Base-by-base conservation (phyloP, 2,329 filamentous ascomycete species). In the Bipolaris gigantea region DNA sequence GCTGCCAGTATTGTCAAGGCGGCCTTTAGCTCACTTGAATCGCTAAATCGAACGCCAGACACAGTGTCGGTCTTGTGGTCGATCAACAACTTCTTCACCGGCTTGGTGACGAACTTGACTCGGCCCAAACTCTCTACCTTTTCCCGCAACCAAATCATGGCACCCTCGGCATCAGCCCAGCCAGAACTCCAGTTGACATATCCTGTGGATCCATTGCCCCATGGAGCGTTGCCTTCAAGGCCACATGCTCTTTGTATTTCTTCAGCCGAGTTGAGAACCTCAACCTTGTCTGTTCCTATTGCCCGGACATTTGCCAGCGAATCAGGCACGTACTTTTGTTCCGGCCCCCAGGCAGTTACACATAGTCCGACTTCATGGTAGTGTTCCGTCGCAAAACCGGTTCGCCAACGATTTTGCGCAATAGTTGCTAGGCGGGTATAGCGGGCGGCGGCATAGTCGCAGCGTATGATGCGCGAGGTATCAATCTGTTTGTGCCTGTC, bases 1-100 rank as follows among this genome's bases (percentile, higher is more conserved):
- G 92, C 86, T 0, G 93, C 92, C 2, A 96, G 81, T 50, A 97
- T 80, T 32, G 89, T 87, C 7, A 96, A 80, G 54, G 90, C 89
- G 2, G 89, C 89, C 4, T 75, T 76, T 6, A 90, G 60, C 9
- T 70, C 76, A 6, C 73, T 72, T 1, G 80, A 81, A 56, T 83
- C 75, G 2, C 67, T 64, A 10, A 89, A 74, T n/a, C 75, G 79
- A 19, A 79, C 89, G 32, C 89, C 89, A 0, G 80, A 78, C n/a
- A 84, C 76, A 23, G 61, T 62, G 42, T 63, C 67, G 25, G 62
- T 67, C 21, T 61, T 54, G 59, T 70, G 62, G 51, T 71, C 59
- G 65, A 78, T 79, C 34, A 77, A 49, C 5, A 81, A 69, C 18
- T 72, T 71, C 39, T 70, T 68, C 9, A 80, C 77, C 19, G 89